Conservation (phyloP, 1,139 yeast species). For the Candida pseudoviswanathii region DNA sequence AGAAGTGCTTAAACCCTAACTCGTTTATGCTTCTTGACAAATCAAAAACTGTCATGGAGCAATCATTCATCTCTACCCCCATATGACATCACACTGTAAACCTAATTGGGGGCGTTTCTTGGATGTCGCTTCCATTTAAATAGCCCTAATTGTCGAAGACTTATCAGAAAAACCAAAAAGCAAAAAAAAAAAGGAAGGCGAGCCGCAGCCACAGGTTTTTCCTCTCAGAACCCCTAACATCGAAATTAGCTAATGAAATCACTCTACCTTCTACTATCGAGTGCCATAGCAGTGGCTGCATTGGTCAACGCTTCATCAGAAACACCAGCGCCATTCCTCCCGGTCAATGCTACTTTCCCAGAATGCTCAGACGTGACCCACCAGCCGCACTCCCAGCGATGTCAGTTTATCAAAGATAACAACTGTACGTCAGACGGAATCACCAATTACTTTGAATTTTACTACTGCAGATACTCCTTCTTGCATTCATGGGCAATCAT, state of each 20-base stretch:
- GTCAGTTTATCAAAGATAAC: constrained; percentile 40
- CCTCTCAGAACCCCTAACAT: neutral
- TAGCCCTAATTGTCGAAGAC: too few species aligned
- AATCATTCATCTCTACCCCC: too few species aligned
- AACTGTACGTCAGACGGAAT: constrained; percentile 46
- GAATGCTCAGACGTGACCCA: constrained; percentile 8
- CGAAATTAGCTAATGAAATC: neutral
- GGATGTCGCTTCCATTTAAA: too few species aligned
- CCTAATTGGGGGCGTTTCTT: too few species aligned
- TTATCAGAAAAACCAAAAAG: too few species aligned
- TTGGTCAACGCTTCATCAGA: neutral
- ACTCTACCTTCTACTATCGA: neutral
- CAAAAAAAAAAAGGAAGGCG: neutral
- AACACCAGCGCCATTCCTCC: neutral
- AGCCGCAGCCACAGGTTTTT: neutral
- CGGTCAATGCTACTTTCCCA: neutral
- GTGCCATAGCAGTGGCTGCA: neutral
- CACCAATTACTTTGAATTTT: constrained; percentile 41
- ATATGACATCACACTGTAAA: too few species aligned
- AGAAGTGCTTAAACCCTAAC: too few species aligned
- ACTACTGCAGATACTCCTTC: constrained; percentile 33
- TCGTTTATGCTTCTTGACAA: too few species aligned
- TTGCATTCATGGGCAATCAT: constrained; percentile 17
- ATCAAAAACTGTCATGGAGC: too few species aligned
- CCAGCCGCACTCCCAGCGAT: constrained; percentile 37